phyloP scores from a whole-genome alignment of 2,329 filamentous ascomycete species.

The Diplodia corticola region DNA sequence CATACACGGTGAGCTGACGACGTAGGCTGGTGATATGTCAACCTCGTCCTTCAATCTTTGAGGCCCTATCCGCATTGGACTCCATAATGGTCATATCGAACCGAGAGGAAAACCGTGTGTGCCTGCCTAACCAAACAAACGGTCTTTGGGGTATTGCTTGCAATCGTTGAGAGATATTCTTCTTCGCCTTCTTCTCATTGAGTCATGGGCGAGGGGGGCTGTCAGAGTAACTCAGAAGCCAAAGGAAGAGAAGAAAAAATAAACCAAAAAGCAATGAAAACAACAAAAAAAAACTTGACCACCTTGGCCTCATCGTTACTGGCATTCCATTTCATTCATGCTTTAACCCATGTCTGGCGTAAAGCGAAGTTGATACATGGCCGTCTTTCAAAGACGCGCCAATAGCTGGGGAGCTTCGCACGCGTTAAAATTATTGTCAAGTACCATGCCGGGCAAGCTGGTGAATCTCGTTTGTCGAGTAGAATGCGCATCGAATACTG shows the following conservation, averaged over 20 bases:
- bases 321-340: constrained; percentile 10
- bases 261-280: neutral
- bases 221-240: constrained; percentile 3
- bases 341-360: neutral
- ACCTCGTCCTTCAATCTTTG: neutral
- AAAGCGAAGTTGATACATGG: neutral
- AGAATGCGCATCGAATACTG: neutral
- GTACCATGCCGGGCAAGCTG: neutral
- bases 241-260: neutral
- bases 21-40: neutral
- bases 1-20: constrained; percentile 4
- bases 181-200: constrained; percentile 10
- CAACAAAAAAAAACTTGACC: neutral
- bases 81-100: constrained; percentile 7
- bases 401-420: neutral
- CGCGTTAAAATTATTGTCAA: neutral
- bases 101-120: constrained; percentile 10
- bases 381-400: constrained; percentile 8
- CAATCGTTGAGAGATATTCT: constrained; percentile 19
- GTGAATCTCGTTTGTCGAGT: neutral
- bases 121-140: constrained; percentile 17
- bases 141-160: constrained; percentile 18
- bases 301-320: constrained; percentile 10
- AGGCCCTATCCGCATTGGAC: neutral
- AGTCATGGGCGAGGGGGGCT: constrained; percentile 7